Conservation (phyloP, 192 early-diverging fungal species). For the Geranomyces variabilis region DNA sequence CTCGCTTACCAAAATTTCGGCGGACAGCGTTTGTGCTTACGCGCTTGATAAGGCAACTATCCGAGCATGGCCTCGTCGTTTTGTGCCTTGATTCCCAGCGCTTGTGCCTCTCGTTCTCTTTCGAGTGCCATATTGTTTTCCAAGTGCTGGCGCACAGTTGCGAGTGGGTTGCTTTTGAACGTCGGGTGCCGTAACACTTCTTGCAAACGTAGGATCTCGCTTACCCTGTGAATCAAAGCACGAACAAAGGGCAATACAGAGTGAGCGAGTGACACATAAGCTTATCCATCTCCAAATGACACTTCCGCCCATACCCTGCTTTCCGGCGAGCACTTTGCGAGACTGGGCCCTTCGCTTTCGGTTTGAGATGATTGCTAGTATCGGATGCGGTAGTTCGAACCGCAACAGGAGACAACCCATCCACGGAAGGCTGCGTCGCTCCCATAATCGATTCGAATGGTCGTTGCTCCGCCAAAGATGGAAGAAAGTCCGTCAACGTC, state of each 20-base stretch:
- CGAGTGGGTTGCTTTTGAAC: slow-evolving; percentile 71
- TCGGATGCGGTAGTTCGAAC: background rate
- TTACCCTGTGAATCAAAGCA: slow-evolving; percentile 42
- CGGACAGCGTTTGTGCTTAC: too few relatives aligned
- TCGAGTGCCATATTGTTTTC: slow-evolving; percentile 62
- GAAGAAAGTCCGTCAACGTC: slow-evolving; percentile 11
- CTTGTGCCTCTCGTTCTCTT: background rate
- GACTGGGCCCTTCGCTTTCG: background rate
- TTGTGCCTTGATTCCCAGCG: too few relatives aligned
- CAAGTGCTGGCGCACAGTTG: slow-evolving; percentile 74
- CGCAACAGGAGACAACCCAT: background rate
- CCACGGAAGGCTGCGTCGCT: background rate
- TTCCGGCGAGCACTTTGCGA: slow-evolving; percentile 61
- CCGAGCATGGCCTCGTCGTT: too few relatives aligned
- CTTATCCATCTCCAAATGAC: slow-evolving; percentile 27
- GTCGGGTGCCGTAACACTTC: slow-evolving; percentile 73
- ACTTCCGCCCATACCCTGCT: slow-evolving; percentile 41
- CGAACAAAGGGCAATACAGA: background rate
- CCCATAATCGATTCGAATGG: background rate
- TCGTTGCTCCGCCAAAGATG: background rate
- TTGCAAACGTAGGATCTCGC: slow-evolving; percentile 73
- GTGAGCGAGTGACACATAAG: background rate
- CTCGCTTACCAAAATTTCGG: too few relatives aligned
- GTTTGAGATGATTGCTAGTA: background rate
- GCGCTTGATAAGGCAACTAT: too few relatives aligned